Evolutionary conservation across 352 stramenopile genomes (phyloP), one percentile per base, ranked within the genome.

Genomic region (Pythium diclinum): DNA sequence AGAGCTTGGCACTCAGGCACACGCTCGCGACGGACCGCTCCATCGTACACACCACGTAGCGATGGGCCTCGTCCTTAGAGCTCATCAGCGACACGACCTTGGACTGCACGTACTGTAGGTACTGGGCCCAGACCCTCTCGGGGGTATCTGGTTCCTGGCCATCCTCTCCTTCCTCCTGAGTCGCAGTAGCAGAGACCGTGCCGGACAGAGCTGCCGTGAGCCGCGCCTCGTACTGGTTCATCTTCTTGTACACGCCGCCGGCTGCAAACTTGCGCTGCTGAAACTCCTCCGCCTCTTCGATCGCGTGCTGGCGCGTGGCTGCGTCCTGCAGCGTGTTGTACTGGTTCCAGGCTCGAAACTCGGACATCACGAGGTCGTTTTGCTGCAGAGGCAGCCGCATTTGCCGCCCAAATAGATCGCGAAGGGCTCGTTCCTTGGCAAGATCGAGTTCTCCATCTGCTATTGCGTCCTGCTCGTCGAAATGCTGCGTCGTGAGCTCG

Each of bases 331-430:
- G 60, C 3, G 69, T 75, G 51, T 90, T 89, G 77, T 92, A 89
- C 38, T 69, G 53, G 63, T 83, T 75, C 83, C 83, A 92, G 6
- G 81, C 78, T 23, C 83, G 79, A 40, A 88, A 90, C 54, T 92
- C 83, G 17, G 83, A 90, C 81, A 92, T 81, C 23, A 71, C 75
- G 1, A 89, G 57, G 61, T 92, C 83, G 59, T 92, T 92, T 46
- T 89, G 76, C 65, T 88, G 72, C 63, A 92, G 54, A 25, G 83
- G 81, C 14, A 89, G 54, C 40, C 69, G 55, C 75, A 92, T 78
- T 56, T 92, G 83, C 6, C 56, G 69, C n/a, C 28, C 61, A 61
- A 78, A 92, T 0, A 92, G 54, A 16, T 71, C 67, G 19, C 80
- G 63, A 13, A 82, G 16, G 0, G 68, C 66, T 30, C 49, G 48